These are phyloP conservation scores for Syncephalastrum monosporum DNA, from an alignment of 371 early-diverging fungal species.

Conservation along the genomic window DNA sequence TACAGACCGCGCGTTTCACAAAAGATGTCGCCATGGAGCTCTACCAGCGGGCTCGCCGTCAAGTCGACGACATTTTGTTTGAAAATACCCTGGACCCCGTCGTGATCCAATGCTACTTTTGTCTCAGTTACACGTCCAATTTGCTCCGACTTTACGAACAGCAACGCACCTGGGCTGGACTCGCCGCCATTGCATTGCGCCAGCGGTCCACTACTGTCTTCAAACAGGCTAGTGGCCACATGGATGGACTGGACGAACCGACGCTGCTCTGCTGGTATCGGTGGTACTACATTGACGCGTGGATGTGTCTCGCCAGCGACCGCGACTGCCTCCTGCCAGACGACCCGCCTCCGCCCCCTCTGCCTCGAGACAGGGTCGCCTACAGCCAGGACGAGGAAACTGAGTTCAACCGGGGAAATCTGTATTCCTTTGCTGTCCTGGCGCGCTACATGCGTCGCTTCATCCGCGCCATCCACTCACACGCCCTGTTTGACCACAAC, in stretches of 20 bases:
- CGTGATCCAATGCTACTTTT: conserved; percentile 28
- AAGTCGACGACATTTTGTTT: conserved; percentile 22
- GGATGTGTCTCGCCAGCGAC: conserved; percentile 41
- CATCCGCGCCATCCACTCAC: conserved; percentile 23
- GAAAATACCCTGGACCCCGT: conserved; percentile 13
- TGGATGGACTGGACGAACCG: conserved; percentile 8
- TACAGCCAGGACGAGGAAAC: conserved; percentile 1
- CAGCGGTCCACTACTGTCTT: conserved; percentile 6
- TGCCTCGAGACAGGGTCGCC: not conserved
- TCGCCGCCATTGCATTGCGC: conserved; percentile 26
- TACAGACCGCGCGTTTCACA: not conserved
- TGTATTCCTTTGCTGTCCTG: conserved; percentile 25
- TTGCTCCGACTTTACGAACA: conserved; percentile 27
- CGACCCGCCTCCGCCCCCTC: conserved; percentile 14
- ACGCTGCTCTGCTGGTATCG: conserved; percentile 31
- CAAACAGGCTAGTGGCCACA: conserved; percentile 4
- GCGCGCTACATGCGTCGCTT: conserved; percentile 29
- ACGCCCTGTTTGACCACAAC: conserved; percentile 9
- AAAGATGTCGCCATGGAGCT: conserved; percentile 16
- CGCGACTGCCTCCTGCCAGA: conserved; percentile 38
- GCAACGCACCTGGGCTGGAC: conserved; percentile 29
- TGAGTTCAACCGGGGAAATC: not conserved
- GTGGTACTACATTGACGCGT: conserved; percentile 51
- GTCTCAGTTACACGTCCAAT: conserved; percentile 33
- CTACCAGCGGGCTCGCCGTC: conserved; percentile 16